Base-by-base conservation (phyloP, 345 rosid species). In the Moringa oleifera region DNA sequence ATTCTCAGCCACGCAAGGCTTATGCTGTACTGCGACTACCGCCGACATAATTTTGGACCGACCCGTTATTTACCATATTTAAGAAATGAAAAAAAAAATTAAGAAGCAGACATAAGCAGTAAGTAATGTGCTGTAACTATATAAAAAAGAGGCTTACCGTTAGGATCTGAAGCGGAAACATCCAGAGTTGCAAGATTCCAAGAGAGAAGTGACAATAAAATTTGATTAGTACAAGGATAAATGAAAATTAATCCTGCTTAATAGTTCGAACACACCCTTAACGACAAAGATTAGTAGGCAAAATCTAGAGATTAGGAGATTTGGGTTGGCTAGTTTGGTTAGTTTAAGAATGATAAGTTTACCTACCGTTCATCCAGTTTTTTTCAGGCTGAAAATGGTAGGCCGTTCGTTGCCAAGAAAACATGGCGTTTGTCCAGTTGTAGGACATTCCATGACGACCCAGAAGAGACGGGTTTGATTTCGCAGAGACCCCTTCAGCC, bases 321-420 rank as follows among this genome's bases (percentile, higher is more conserved):
- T n/a, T n/a, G n/a, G n/a, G n/a, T n/a, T n/a, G n/a, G n/a, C n/a
- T n/a, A n/a, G n/a, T n/a, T n/a, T n/a, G n/a, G n/a, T n/a, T n/a
- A n/a, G n/a, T n/a, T n/a, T n/a, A n/a, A n/a, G n/a, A n/a, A n/a
- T n/a, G n/a, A 56, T 17, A 12, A 8, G 2, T 58, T 49, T 59
- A 59, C 83, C 72, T 82, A 94, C 99, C 99, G 69, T 94, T 94
- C 97, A 90, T 94, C 99, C 99, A 94, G 63, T 94, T 90, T 57
- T 71, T 78, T 53, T 73, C 61, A 3, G 99, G 99, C 62, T 90
- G 99, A 64, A 90, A 94, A 55, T 94, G 99, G 69, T 59, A 94
- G 61, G 93, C 80, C 23, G 96, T 86, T 71, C 96, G 72, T 65
- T 94, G 99, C 97, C 97, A 94, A 8, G 85, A 63, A 70, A 88